A percentile compares a stretch with the other conserved stretches of the same genome.
phyloP scores from a whole-genome alignment of 2,329 filamentous ascomycete genomes.

The Aureobasidium sp. region DNA sequence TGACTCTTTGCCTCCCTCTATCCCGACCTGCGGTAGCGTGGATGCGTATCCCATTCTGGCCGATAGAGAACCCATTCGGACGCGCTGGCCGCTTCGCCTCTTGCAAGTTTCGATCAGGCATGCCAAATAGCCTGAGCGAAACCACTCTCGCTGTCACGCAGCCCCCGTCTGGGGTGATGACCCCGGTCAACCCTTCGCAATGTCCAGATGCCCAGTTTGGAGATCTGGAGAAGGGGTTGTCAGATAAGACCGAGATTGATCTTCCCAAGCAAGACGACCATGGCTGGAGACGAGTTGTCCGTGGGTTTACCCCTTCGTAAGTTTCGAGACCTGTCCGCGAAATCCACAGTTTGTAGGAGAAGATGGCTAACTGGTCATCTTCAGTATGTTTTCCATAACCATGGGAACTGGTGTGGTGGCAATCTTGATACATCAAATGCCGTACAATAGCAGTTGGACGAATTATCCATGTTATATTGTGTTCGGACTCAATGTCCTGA shows the following conservation, averaged over 20 bases:
- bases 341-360: not conserved
- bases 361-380: not conserved
- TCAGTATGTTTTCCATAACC: conserved; percentile 23
- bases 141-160: conserved; percentile 9
- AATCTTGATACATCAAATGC: conserved; percentile 52
- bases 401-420: conserved; percentile 62
- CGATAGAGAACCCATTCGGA: not conserved
- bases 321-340: not conserved
- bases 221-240: conserved; percentile 5
- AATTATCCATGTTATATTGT: conserved; percentile 52
- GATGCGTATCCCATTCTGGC: conserved; percentile 3
- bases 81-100: conserved; percentile 8
- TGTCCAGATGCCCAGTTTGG: not conserved
- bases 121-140: conserved; percentile 7
- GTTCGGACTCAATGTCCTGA: conserved; percentile 49
- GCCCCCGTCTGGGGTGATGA: conserved; percentile 5
- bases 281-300: conserved; percentile 10
- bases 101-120: not conserved
- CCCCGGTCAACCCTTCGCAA: conserved; percentile 2
- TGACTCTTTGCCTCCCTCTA: not conserved
- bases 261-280: conserved; percentile 5
- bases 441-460: conserved; percentile 51
- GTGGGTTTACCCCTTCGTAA: conserved; percentile 6
- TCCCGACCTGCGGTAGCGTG: not conserved
- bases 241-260: not conserved